Evolutionary conservation across 805 yeast genomes (phyloP).

Genomic region (Metschnikowia shivogae): DNA sequence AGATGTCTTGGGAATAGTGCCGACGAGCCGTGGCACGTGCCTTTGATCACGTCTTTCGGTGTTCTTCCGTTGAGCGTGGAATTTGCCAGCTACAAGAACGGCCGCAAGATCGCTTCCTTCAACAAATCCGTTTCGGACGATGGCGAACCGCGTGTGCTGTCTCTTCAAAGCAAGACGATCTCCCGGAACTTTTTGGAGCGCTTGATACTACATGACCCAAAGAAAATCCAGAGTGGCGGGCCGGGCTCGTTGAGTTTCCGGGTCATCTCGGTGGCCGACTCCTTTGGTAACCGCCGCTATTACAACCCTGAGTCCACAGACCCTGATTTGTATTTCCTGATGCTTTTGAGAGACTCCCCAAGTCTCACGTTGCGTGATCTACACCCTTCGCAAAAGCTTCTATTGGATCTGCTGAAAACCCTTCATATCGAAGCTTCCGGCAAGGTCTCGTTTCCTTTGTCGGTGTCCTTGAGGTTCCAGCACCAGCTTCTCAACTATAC

Average conservation of each 20-base stretch:
- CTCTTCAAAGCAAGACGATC: slow-evolving; percentile 20
- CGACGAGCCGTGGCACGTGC: slow-evolving; percentile 43
- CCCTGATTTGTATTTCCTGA: slow-evolving; percentile 29
- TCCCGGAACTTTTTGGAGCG: slow-evolving; percentile 35
- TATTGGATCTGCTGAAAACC: slow-evolving; percentile 27
- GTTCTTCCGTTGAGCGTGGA: slow-evolving; percentile 58
- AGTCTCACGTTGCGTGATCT: slow-evolving; percentile 20
- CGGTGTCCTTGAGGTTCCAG: slow-evolving; percentile 39
- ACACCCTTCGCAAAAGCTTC: slow-evolving; percentile 20
- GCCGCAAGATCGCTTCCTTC: slow-evolving; percentile 20
- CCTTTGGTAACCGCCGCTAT: slow-evolving; percentile 27
- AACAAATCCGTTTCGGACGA: slow-evolving; percentile 19
- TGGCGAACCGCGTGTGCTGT: slow-evolving; percentile 18
- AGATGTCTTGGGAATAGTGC: slow-evolving; percentile 46
- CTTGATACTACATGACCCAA: slow-evolving; percentile 28
- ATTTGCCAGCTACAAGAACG: slow-evolving; percentile 26
- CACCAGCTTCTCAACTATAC: slow-evolving; percentile 23
- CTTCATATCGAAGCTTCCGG: slow-evolving; percentile 21
- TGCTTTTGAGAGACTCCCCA: slow-evolving; percentile 27
- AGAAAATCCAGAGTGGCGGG: slow-evolving; percentile 15
- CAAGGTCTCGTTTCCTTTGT: slow-evolving; percentile 12
- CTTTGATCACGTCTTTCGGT: slow-evolving; percentile 58
- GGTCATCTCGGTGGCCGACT: slow-evolving; percentile 29
- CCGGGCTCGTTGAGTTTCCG: slow-evolving; percentile 33
- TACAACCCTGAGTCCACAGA: slow-evolving; percentile 38